These are phyloP conservation scores for Schizophyllum commune DNA, from an alignment of 1,284 basidiomycete genomes.

Conservation along the genomic window DNA sequence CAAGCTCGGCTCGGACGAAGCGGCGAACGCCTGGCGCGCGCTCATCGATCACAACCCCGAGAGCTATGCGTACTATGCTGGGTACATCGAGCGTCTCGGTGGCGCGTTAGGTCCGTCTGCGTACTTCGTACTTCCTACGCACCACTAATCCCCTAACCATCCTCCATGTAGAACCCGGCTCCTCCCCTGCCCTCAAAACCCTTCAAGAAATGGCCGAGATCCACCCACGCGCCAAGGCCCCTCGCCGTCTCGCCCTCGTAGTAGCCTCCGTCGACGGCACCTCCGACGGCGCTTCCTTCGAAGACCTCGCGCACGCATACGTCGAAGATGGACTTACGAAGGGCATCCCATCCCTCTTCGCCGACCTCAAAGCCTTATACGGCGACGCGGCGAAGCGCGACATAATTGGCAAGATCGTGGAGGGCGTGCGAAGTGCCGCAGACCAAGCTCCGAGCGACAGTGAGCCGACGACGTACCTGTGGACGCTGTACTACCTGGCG, in stretches of 20 bases:
- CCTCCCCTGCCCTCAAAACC: slow-evolving; percentile 44
- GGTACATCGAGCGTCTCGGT: slow-evolving; percentile 61
- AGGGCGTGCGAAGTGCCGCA: slow-evolving; percentile 36
- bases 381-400: slow-evolving; percentile 53
- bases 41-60: slow-evolving; percentile 87
- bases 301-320: slow-evolving; percentile 61
- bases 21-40: slow-evolving; percentile 71
- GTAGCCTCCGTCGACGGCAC: slow-evolving; percentile 44
- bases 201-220: slow-evolving; percentile 55
- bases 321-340: slow-evolving; percentile 68
- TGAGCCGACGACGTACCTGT: slow-evolving; percentile 85
- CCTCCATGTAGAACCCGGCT: slow-evolving; percentile 31
- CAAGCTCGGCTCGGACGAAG: slow-evolving; percentile 59
- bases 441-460: slow-evolving; percentile 26
- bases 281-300: slow-evolving; percentile 38
- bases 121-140: neutral
- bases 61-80: slow-evolving; percentile 73
- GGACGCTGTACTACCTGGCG: slow-evolving; percentile 93
- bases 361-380: slow-evolving; percentile 88
- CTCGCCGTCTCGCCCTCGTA: slow-evolving; percentile 65
- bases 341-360: slow-evolving; percentile 92
- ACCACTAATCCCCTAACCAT: neutral
- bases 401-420: slow-evolving; percentile 66
- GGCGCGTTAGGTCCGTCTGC: slow-evolving; percentile 52
- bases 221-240: slow-evolving; percentile 65